Base-by-base conservation (phyloP, 768 basidiomycete species). In the Nidularia sp. region DNA sequence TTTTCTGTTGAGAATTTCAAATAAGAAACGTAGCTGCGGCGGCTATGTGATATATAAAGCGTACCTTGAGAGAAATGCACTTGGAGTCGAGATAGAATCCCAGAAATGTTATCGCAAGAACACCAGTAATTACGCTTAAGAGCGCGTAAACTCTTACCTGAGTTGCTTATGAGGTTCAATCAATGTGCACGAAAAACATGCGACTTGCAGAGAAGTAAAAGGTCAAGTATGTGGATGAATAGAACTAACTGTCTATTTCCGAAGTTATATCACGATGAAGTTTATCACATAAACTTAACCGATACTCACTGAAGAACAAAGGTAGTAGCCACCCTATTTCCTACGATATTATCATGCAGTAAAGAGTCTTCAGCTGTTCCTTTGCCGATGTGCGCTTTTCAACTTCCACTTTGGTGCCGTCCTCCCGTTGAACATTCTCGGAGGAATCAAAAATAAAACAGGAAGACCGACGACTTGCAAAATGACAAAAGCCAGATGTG, bases 81-180 rank as follows among this genome's bases (percentile, higher is more conserved):
- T 59, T 53, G 15, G 50, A 54, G 33, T 60, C 57, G 5, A 62
- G 49, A 42, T 55, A 56, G 7, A 53, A 53, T 31, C 61, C 60
- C 25, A 62, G 59, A 34, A 56, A 2, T n/a, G 41, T 52, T 13
- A 48, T 54, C 4, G 52, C 55, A 3, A 47, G 33, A 31, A 60
- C 54, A 18, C 59, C 57, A 32, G 53, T 39, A 29, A 57, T 51
- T 32, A 60, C 57, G 48, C 61, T 57, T 18, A 58, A 25, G 35
- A 61, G 57, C 60, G 12, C 60, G 55, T 18, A 18, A 7, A 57
- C 55, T 2, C 57, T 56, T 32, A 60, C 58, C 58, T 60, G 29
- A 29, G 25, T 29, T 29, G 25, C 25, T 4, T 29, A 29, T 29
- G 25, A 29, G 25, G 25, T 29, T 29, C 25, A 29, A 29, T 29